Percentiles rank a stretch among this genome's conserved stretches.
Evolutionary conservation across 2,329 filamentous ascomycete species (phyloP).

Genomic region (Arthroderma sp.): DNA sequence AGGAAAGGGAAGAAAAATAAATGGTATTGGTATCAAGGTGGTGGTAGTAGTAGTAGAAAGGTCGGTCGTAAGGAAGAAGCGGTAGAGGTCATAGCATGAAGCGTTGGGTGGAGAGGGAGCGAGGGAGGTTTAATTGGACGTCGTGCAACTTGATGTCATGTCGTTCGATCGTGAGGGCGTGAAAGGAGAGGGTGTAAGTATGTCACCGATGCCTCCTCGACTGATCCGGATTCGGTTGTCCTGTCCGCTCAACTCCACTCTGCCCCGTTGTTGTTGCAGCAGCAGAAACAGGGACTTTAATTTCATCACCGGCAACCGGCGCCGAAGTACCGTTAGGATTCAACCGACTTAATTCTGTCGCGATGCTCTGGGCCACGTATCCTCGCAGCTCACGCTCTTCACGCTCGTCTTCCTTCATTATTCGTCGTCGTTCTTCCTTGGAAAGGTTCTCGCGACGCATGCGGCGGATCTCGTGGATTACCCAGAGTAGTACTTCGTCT

Average conservation of each 20-base stretch:
- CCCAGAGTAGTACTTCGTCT: constrained; percentile 81
- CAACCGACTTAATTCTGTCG: constrained; percentile 35
- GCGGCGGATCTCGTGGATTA: constrained; percentile 80
- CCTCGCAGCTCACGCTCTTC: constrained; percentile 37
- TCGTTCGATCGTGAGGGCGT: constrained; percentile 1
- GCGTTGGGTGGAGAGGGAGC: background rate
- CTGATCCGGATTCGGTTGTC: constrained; percentile 25
- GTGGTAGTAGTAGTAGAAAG: background rate
- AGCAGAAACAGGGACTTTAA: constrained; percentile 28
- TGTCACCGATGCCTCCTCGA: constrained; percentile 24
- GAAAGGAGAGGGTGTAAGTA: background rate
- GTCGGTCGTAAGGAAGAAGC: background rate
- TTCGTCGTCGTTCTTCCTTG: constrained; percentile 54
- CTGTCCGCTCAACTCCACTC: constrained; percentile 23
- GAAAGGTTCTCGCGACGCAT: constrained; percentile 71
- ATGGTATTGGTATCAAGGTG: background rate
- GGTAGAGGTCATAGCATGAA: background rate
- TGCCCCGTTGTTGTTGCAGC: constrained; percentile 18
- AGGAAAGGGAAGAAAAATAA: background rate
- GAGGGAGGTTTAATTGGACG: background rate
- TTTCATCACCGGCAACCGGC: constrained; percentile 23
- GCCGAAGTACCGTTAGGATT: constrained; percentile 22
- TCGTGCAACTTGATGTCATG: background rate
- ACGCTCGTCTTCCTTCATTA: constrained; percentile 38
- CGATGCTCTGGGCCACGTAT: constrained; percentile 36